These are phyloP conservation scores for Colletotrichum musae DNA, from an alignment of 2,329 filamentous ascomycete species.

Conservation along the genomic window DNA sequence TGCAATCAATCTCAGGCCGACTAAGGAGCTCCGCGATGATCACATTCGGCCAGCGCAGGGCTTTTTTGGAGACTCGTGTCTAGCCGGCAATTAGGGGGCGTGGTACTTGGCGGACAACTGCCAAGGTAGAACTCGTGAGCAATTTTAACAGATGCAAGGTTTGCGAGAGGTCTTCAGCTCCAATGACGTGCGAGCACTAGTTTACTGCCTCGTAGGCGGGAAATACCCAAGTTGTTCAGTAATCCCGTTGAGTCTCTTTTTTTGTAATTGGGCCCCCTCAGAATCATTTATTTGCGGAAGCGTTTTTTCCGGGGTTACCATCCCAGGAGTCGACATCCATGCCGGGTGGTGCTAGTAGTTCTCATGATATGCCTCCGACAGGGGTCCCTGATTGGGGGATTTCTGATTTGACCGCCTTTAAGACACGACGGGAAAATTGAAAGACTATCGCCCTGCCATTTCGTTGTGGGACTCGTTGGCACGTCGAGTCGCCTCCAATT, in stretches of 20 bases:
- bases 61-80: not conserved
- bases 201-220: no score
- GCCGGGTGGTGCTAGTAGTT: not conserved
- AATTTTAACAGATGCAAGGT: not conserved
- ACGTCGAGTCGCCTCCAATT: not conserved
- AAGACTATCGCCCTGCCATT: not conserved
- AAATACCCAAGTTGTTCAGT: no score
- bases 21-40: not conserved
- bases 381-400: conserved; percentile 35
- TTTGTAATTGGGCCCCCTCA: not conserved
- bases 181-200: not conserved
- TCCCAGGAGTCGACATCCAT: not conserved
- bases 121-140: not conserved
- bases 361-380: conserved; percentile 3
- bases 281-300: conserved; percentile 30
- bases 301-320: conserved; percentile 19
- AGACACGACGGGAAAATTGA: conserved; percentile 14
- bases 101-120: not conserved
- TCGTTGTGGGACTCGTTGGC: conserved; percentile 11
- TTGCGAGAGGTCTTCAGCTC: not conserved
- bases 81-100: not conserved
- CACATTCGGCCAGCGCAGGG: not conserved
- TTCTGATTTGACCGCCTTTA: conserved; percentile 18
- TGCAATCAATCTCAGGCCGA: not conserved
- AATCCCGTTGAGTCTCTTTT: not conserved